phyloP scores from a whole-genome alignment of 345 rosid genomes.

The Hirschfeldia incana region DNA sequence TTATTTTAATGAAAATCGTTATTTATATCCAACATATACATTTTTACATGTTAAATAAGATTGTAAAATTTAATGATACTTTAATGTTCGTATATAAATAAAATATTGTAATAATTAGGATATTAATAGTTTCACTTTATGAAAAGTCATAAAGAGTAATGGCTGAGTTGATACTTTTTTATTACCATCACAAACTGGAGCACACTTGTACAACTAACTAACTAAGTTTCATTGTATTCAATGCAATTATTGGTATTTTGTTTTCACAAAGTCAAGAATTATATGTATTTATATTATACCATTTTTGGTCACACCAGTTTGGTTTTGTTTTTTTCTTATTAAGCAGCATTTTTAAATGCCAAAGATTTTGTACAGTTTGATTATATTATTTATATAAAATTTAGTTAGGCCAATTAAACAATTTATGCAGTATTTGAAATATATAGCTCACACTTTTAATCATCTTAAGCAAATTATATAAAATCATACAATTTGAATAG shows the following conservation, averaged over 20 bases:
- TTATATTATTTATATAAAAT: background rate
- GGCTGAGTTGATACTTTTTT: background rate
- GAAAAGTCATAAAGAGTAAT: background rate
- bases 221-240: background rate
- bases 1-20: background rate
- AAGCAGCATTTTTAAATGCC: no score
- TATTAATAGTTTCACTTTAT: background rate
- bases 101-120: background rate
- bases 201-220: background rate
- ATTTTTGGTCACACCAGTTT: background rate
- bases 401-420: background rate
- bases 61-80: background rate
- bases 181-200: background rate
- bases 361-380: no score
- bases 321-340: background rate
- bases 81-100: background rate
- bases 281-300: background rate
- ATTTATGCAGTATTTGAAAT: background rate
- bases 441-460: background rate
- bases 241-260: background rate
- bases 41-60: background rate
- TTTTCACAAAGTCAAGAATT: background rate
- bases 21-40: background rate
- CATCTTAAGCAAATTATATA: background rate
- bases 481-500: background rate